These are phyloP conservation scores for Solanum paucissectum DNA, from an alignment of 257 asterid species.

Conservation along the genomic window DNA sequence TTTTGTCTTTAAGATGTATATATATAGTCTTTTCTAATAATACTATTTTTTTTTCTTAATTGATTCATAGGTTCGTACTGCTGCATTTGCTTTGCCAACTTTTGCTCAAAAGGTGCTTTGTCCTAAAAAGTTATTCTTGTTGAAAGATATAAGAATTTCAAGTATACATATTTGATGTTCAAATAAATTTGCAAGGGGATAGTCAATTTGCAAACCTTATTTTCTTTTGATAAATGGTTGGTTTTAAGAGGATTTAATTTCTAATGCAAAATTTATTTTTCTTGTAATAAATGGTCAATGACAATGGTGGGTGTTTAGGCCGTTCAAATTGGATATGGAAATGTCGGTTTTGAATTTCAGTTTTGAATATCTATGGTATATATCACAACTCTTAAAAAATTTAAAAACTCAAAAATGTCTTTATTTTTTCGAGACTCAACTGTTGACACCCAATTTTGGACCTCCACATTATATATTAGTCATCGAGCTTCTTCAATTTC, in stretches of 20 bases:
- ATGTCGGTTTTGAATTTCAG: too few relatives aligned
- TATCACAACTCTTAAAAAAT: too few relatives aligned
- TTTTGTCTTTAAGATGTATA: background rate
- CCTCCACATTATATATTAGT: too few relatives aligned
- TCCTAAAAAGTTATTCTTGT: background rate
- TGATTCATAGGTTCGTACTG: background rate
- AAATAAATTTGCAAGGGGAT: background rate
- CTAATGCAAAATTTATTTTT: background rate
- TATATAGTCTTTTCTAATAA: background rate
- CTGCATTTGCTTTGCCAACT: background rate
- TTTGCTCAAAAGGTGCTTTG: background rate
- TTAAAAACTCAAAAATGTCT: too few relatives aligned
- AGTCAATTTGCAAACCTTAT: background rate
- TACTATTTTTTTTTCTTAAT: background rate
- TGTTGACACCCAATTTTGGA: too few relatives aligned
- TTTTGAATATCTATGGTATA: too few relatives aligned
- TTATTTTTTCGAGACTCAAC: too few relatives aligned
- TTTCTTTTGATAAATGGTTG: too few relatives aligned
- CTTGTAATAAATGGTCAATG: background rate
- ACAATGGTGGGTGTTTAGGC: background rate
- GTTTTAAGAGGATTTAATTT: background rate
- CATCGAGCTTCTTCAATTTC: too few relatives aligned
- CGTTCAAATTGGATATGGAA: background rate
- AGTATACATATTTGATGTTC: background rate
- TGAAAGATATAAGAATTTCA: background rate